Conservation (phyloP, 108 stramenopile species). For the Bacterosira constricta region DNA sequence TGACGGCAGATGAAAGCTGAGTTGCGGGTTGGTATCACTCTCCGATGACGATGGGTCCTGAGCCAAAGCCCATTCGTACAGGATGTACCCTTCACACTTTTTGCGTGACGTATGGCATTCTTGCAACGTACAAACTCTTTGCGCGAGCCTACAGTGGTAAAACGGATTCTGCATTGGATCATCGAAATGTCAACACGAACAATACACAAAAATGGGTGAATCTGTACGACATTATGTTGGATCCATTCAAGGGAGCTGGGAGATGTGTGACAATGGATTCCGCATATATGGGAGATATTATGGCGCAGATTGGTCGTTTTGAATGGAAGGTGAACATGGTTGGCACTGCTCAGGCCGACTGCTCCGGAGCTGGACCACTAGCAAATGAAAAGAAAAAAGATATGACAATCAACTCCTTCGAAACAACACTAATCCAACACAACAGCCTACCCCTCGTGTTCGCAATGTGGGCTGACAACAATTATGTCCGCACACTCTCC, state of each 20-base stretch:
- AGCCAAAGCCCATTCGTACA: slow-evolving; percentile 14
- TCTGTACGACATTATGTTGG: slow-evolving; percentile 3
- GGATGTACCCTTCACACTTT: slow-evolving; percentile 8
- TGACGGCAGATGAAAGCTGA: slow-evolving; percentile 10
- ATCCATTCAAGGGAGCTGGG: slow-evolving; percentile 5
- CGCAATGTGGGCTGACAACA: background rate
- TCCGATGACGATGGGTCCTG: slow-evolving; percentile 8
- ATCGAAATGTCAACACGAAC: background rate
- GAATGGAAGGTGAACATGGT: slow-evolving; percentile 12
- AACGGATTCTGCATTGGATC: background rate
- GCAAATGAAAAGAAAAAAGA: too few relatives aligned
- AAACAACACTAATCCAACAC: background rate
- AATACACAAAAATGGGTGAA: slow-evolving; percentile 17
- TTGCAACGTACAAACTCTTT: slow-evolving; percentile 14
- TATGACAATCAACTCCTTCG: too few relatives aligned
- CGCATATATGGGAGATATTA: slow-evolving; percentile 9
- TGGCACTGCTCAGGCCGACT: slow-evolving; percentile 1
- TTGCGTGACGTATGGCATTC: background rate
- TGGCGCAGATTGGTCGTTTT: background rate
- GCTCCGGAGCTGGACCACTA: background rate
- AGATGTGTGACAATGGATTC: background rate
- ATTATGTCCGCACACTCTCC: background rate
- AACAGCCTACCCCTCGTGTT: background rate
- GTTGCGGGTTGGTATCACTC: slow-evolving; percentile 21
- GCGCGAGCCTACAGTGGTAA: slow-evolving; percentile 12